These are phyloP conservation scores for Boletus sp. DNA, from an alignment of 768 basidiomycete species.

Conservation along the genomic window DNA sequence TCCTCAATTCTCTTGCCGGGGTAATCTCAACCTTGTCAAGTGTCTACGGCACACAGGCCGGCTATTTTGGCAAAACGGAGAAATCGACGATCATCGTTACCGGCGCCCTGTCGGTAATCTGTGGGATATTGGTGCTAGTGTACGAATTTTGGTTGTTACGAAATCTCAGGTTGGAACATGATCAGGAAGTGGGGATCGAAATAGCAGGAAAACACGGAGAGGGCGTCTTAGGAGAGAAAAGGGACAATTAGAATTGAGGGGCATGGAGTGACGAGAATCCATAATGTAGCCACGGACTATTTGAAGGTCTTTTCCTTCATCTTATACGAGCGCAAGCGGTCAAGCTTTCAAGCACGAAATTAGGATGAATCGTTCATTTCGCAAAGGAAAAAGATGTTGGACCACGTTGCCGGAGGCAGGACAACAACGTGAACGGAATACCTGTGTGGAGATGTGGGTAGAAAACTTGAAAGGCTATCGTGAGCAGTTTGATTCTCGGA, in stretches of 20 bases:
- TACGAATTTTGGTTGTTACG: constrained; percentile 48
- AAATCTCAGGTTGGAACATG: constrained; percentile 43
- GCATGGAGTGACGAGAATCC: background rate
- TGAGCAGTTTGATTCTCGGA: constrained; percentile 5
- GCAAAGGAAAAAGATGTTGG: background rate
- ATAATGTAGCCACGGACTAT: background rate
- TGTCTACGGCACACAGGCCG: constrained; percentile 49
- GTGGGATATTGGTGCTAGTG: constrained; percentile 39
- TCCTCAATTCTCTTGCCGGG: constrained; percentile 56
- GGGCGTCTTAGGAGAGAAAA: constrained; percentile 30
- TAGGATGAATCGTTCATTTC: background rate
- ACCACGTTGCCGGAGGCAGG: background rate
- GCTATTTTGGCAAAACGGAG: constrained; percentile 42
- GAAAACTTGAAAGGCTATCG: constrained; percentile 1
- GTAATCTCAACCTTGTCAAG: constrained; percentile 53
- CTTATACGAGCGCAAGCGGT: background rate
- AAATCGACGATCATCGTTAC: constrained; percentile 51
- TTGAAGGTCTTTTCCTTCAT: background rate
- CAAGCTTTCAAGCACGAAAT: too few relatives aligned
- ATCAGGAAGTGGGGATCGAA: constrained; percentile 41
- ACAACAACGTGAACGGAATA: background rate
- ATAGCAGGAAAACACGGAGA: constrained; percentile 45
- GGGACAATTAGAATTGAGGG: background rate
- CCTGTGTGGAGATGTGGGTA: background rate
- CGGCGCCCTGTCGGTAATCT: constrained; percentile 36